Percentiles rank a stretch among this genome's conserved stretches.
Evolutionary conservation across 495 filamentous ascomycete species (phyloP).

Genomic region (Lasiosphaeria ovina): DNA sequence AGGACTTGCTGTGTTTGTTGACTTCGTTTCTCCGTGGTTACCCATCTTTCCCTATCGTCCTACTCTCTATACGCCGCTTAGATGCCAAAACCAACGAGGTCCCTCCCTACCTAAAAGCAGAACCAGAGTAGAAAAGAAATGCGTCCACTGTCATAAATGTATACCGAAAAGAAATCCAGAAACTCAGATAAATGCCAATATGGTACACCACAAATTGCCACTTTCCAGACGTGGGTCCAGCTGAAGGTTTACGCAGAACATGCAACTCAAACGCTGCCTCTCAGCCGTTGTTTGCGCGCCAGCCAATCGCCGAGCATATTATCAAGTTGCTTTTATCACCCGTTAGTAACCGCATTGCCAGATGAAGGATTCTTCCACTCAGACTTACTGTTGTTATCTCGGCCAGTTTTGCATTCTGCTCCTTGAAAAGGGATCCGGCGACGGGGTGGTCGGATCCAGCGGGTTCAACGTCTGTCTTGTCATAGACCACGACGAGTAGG

Average conservation of each 20-base stretch:
- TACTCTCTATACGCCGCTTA: not conserved
- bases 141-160: constrained; percentile 11
- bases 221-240: not conserved
- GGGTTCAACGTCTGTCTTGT: constrained; percentile 76
- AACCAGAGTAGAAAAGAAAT: constrained; percentile 1
- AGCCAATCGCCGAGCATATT: constrained; percentile 83
- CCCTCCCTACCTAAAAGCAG: not conserved
- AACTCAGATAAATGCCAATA: not conserved
- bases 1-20: not conserved
- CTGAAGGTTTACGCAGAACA: not conserved
- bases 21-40: constrained; percentile 1
- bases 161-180: constrained; percentile 4
- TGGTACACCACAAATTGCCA: not conserved
- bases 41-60: not conserved
- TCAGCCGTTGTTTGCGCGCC: constrained; percentile 58
- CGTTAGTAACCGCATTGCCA: constrained; percentile 19
- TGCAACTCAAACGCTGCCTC: constrained; percentile 37
- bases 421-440: constrained; percentile 74
- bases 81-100: not conserved
- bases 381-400: constrained; percentile 70
- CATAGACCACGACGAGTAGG: constrained; percentile 85
- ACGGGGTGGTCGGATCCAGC: constrained; percentile 80
- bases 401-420: constrained; percentile 75
- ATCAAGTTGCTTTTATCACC: constrained; percentile 61
- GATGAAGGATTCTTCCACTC: constrained; percentile 12